A percentile compares a stretch with the other conserved stretches of the same genome.
phyloP scores from a whole-genome alignment of 495 filamentous ascomycete genomes.

The Podospora pseudopauciseta region DNA sequence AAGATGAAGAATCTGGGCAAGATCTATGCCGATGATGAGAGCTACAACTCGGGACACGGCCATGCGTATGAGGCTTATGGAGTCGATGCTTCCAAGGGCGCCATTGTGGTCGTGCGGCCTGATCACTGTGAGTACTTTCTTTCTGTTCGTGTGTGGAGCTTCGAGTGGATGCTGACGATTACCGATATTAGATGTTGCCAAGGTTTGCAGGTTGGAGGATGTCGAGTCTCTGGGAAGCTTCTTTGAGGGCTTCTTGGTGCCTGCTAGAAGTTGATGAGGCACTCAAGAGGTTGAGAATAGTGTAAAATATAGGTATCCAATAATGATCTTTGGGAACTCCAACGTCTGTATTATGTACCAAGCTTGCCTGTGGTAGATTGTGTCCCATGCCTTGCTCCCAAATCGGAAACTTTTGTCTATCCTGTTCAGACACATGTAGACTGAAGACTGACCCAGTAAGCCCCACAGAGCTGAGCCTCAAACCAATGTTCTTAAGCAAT shows the following conservation, averaged over 20 bases:
- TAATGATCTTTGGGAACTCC: no score
- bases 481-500: no score
- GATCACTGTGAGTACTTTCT: conserved; percentile 58
- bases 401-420: no score
- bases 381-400: no score
- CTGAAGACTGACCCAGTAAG: no score
- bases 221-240: conserved; percentile 19
- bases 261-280: neutral
- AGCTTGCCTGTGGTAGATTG: no score
- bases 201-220: conserved; percentile 24
- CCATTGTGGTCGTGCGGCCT: conserved; percentile 59
- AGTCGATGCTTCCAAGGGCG: conserved; percentile 51
- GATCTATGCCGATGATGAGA: conserved; percentile 63
- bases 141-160: neutral
- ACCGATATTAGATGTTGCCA: conserved; percentile 24
- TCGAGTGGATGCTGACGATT: neutral
- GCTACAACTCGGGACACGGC: conserved; percentile 62
- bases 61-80: conserved; percentile 61
- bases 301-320: no score
- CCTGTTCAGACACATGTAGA: no score
- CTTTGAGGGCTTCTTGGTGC: conserved; percentile 23
- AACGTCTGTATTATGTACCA: no score
- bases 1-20: conserved; percentile 62
- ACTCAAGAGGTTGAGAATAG: neutral
- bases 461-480: no score